phyloP scores from a whole-genome alignment of 2,329 filamentous ascomycete genomes.

The Aspergillus fischeri region DNA sequence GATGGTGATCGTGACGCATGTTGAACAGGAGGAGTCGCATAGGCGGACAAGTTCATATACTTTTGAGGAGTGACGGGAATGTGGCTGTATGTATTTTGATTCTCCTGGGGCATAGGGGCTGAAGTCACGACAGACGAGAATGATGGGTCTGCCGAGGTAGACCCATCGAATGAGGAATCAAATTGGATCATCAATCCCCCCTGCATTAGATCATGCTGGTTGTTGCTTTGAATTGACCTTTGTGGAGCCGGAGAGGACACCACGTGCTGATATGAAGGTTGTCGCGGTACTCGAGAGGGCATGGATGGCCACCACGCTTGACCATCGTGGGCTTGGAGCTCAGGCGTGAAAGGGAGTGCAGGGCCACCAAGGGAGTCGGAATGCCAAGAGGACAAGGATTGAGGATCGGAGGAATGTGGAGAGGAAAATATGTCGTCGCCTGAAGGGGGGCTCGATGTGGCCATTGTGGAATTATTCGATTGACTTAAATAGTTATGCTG shows the following conservation, averaged over 20 bases:
- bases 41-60: conserved; percentile 26
- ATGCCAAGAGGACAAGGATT: conserved; percentile 40
- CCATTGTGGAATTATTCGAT: conserved; percentile 25
- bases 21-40: conserved; percentile 26
- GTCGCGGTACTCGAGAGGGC: conserved; percentile 31
- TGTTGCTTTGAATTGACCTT: conserved; percentile 25
- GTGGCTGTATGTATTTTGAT: conserved; percentile 11
- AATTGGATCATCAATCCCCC: conserved; percentile 40
- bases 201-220: conserved; percentile 33
- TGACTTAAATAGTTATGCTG: conserved; percentile 29
- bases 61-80: conserved; percentile 18
- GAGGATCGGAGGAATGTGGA: conserved; percentile 36
- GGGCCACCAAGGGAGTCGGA: conserved; percentile 36
- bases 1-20: conserved; percentile 34
- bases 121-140: conserved; percentile 23
- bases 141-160: conserved; percentile 23
- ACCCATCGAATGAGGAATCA: conserved; percentile 33
- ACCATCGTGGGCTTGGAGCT: conserved; percentile 33
- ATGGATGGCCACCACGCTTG: conserved; percentile 42
- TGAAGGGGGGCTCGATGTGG: conserved; percentile 33
- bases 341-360: conserved; percentile 36
- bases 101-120: conserved; percentile 12
- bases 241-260: conserved; percentile 33
- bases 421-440: conserved; percentile 38
- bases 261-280: conserved; percentile 33